Evolutionary conservation across 305 asterid genomes (phyloP).

Genomic region (Andrographis paniculata): DNA sequence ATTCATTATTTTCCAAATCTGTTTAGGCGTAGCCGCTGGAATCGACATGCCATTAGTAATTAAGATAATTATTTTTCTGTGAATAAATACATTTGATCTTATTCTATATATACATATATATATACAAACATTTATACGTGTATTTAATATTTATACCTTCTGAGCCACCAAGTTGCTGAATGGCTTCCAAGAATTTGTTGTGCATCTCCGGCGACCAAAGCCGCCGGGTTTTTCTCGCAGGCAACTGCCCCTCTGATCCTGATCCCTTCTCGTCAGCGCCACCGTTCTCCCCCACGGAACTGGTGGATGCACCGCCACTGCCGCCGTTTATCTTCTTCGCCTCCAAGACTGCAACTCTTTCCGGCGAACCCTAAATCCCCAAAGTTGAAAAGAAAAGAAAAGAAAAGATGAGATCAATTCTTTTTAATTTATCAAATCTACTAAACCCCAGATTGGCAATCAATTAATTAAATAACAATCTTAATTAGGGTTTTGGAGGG

Average conservation of each 20-base stretch:
- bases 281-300: conserved; percentile 59
- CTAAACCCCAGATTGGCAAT: conserved; percentile 11
- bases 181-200: conserved; percentile 60
- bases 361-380: conserved; percentile 38
- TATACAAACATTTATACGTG: too few relatives aligned
- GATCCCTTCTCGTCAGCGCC: conserved; percentile 49
- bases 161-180: conserved; percentile 85
- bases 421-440: conserved; percentile 17
- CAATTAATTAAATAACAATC: neutral
- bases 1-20: conserved; percentile 85
- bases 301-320: conserved; percentile 59
- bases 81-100: neutral
- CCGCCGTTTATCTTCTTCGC: conserved; percentile 45
- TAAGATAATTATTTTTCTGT: neutral
- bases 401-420: conserved; percentile 16
- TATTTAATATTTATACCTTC: conserved; percentile 74
- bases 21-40: conserved; percentile 90
- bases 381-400: conserved; percentile 11
- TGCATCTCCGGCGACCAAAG: conserved; percentile 93
- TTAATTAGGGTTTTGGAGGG: neutral
- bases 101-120: neutral
- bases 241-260: conserved; percentile 42
- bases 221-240: conserved; percentile 63
- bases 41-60: neutral
- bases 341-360: conserved; percentile 37